phyloP scores from a whole-genome alignment of 768 basidiomycete genomes.

The Royoungia palumana region DNA sequence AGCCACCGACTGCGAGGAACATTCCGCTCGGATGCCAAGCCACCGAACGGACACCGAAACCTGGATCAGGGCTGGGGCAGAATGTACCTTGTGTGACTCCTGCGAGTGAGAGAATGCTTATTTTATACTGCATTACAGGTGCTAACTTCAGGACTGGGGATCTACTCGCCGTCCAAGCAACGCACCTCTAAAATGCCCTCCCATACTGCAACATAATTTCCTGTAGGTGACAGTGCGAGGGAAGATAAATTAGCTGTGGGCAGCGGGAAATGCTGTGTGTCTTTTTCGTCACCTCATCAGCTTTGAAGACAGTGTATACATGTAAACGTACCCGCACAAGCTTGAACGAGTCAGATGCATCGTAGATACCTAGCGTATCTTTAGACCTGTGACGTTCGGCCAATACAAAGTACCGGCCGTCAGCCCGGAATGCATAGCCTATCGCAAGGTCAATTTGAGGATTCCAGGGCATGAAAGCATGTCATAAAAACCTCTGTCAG shows the following conservation, averaged over 20 bases:
- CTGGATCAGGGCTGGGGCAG: constrained; percentile 71
- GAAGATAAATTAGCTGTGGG: constrained; percentile 73
- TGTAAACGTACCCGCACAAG: constrained; percentile 55
- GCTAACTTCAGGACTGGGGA: not conserved
- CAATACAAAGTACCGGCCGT: constrained; percentile 80
- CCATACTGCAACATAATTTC: constrained; percentile 76
- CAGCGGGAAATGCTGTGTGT: constrained; percentile 72
- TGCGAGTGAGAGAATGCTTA: constrained; percentile 64
- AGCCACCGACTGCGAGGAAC: constrained; percentile 80
- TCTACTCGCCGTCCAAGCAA: not conserved
- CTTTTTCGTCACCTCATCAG: constrained; percentile 16
- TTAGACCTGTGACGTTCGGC: constrained; percentile 90
- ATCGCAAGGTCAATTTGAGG: not conserved
- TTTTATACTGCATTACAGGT: constrained; percentile 56
- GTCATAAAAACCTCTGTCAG: constrained; percentile 59
- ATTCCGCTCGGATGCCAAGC: constrained; percentile 85
- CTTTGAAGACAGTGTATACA: constrained; percentile 6
- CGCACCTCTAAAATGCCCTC: constrained; percentile 80
- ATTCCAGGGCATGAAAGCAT: not conserved
- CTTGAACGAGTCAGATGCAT: constrained; percentile 64
- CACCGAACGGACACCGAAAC: constrained; percentile 74
- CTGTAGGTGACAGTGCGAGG: constrained; percentile 71
- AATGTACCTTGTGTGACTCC: constrained; percentile 66
- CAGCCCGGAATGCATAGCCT: constrained; percentile 78
- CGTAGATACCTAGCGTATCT: constrained; percentile 85